phyloP scores from a whole-genome alignment of 768 basidiomycete genomes.

The Mycena epipterygia region DNA sequence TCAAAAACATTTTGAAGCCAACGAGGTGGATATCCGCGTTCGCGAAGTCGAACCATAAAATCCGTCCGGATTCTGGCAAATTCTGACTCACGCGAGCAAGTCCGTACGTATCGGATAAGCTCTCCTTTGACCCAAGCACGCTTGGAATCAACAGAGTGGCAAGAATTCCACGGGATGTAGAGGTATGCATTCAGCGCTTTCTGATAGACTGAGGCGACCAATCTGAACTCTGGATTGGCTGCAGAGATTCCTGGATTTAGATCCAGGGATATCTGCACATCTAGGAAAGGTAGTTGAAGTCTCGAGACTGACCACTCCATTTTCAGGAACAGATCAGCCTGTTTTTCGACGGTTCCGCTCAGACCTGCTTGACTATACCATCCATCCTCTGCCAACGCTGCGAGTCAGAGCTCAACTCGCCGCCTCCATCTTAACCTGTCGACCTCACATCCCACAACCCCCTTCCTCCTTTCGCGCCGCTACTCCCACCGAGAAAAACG shows the following conservation, averaged over 20 bases:
- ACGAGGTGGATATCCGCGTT: conserved; percentile 1
- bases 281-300: not conserved
- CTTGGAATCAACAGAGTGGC: not conserved
- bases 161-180: not conserved
- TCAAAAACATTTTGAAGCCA: not conserved
- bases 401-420: too few relatives aligned
- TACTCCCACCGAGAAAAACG: too few relatives aligned
- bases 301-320: too few relatives aligned
- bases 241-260: not conserved
- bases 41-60: not conserved
- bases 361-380: too few relatives aligned
- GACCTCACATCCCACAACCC: too few relatives aligned
- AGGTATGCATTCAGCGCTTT: conserved; percentile 1
- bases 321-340: too few relatives aligned
- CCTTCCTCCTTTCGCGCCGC: too few relatives aligned
- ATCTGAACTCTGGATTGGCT: not conserved
- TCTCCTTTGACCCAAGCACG: not conserved
- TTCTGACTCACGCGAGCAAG: not conserved
- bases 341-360: too few relatives aligned
- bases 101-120: not conserved
- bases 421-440: too few relatives aligned
- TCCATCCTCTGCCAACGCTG: too few relatives aligned
- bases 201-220: conserved; percentile 1
- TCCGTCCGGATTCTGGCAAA: not conserved
- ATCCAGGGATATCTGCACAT: not conserved